phyloP scores from a whole-genome alignment of 306 rosid species.

The Ammopiptanthus mongolicus region DNA sequence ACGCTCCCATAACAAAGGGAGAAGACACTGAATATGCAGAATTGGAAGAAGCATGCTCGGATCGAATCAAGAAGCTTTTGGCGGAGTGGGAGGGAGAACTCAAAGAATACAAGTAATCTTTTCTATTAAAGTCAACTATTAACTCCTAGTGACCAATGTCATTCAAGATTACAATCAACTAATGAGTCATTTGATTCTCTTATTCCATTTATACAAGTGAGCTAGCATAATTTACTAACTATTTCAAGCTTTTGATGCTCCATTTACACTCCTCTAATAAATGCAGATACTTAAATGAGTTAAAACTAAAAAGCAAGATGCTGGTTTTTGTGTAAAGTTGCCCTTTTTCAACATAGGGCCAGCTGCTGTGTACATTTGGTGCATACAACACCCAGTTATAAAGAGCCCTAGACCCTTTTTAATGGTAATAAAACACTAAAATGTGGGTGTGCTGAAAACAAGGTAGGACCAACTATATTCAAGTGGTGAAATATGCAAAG shows the following conservation, averaged over 20 bases:
- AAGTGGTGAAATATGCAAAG: no score
- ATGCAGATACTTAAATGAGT: background rate
- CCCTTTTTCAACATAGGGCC: background rate
- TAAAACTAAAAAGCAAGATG: background rate
- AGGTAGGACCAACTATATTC: no score
- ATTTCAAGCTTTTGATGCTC: background rate
- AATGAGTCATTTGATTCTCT: background rate
- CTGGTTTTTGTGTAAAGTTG: background rate
- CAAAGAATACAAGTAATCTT: background rate
- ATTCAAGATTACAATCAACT: background rate
- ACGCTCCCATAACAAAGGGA: no score
- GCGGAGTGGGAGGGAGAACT: no score
- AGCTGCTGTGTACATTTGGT: background rate
- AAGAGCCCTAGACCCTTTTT: background rate
- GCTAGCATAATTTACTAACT: background rate
- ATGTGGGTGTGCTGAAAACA: no score
- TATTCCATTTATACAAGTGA: background rate
- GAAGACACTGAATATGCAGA: no score
- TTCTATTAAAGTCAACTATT: no score
- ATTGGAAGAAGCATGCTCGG: no score
- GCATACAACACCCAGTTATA: background rate
- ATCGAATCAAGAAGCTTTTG: no score
- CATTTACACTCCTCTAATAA: background rate
- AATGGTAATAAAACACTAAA: background rate
- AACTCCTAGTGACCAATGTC: background rate